phyloP scores from a whole-genome alignment of 148 eudicot genomes.

The Persicaria tinctoria region DNA sequence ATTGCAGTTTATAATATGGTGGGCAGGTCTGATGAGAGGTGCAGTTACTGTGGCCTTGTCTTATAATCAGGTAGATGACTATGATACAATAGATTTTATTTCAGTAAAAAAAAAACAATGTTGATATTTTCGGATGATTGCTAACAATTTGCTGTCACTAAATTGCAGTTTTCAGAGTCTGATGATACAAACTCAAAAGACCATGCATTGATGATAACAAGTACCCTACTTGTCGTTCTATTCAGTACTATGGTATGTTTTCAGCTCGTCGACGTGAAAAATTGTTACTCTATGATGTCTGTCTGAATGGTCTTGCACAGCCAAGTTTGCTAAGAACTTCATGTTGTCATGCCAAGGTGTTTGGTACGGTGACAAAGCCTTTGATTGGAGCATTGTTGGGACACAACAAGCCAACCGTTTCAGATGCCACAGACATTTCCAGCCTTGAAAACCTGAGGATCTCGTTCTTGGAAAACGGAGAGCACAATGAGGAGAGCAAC shows the following conservation, averaged over 20 bases:
- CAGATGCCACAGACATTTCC: conserved; percentile 41
- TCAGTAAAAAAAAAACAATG: neutral
- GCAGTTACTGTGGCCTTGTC: conserved; percentile 94
- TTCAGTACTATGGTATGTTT: conserved; percentile 77
- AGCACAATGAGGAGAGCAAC: conserved; percentile 13
- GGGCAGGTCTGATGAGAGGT: conserved; percentile 98
- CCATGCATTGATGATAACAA: conserved; percentile 61
- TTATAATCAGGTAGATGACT: conserved; percentile 63
- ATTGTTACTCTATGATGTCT: neutral
- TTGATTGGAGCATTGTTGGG: conserved; percentile 44
- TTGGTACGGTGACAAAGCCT: conserved; percentile 61
- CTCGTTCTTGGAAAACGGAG: conserved; percentile 30
- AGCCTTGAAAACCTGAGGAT: conserved; percentile 53
- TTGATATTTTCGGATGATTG: neutral
- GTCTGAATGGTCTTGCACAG: neutral
- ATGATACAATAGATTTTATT: neutral
- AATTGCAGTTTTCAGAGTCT: conserved; percentile 51
- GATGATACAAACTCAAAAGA: conserved; percentile 32
- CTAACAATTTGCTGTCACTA: neutral
- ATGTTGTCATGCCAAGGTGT: conserved; percentile 26
- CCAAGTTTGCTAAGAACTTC: neutral
- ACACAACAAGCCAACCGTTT: conserved; percentile 18
- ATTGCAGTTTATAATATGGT: conserved; percentile 62
- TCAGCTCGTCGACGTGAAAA: neutral
- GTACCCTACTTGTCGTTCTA: conserved; percentile 67